Evolutionary conservation across 2,329 filamentous ascomycete species (phyloP).

Genomic region (Talaromyces sp.): DNA sequence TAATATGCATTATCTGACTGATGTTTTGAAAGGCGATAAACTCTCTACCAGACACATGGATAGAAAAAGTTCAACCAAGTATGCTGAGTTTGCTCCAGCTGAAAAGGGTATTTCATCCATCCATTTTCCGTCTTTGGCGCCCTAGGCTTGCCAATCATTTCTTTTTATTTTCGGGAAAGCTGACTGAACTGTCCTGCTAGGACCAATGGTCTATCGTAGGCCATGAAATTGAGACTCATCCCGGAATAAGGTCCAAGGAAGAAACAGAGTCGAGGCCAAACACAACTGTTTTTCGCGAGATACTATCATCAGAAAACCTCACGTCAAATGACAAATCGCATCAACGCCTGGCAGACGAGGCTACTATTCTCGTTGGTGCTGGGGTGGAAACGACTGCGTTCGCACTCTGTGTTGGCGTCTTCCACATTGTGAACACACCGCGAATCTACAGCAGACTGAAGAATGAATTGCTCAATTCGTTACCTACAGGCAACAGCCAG

Average conservation of each 20-base stretch:
- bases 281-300: slow-evolving; percentile 27
- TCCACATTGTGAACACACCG: slow-evolving; percentile 21
- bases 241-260: background rate
- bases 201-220: slow-evolving; percentile 19
- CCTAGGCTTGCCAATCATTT: too few species aligned
- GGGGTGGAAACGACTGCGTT: slow-evolving; percentile 32
- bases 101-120: slow-evolving; percentile 12
- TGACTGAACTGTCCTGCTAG: slow-evolving; percentile 9
- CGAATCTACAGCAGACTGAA: slow-evolving; percentile 18
- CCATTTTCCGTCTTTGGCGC: too few species aligned
- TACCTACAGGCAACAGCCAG: slow-evolving; percentile 13
- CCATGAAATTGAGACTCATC: slow-evolving; percentile 15
- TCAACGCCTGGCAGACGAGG: slow-evolving; percentile 29
- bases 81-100: slow-evolving; percentile 13
- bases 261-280: background rate
- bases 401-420: slow-evolving; percentile 20
- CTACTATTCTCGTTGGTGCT: slow-evolving; percentile 26
- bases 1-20: background rate
- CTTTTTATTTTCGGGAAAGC: background rate
- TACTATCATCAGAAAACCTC: slow-evolving; percentile 22
- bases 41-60: slow-evolving; percentile 12
- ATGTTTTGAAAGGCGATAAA: slow-evolving; percentile 9
- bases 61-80: slow-evolving; percentile 14
- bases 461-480: slow-evolving; percentile 18
- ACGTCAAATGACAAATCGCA: slow-evolving; percentile 32